Evolutionary conservation across 352 stramenopile genomes (phyloP), one percentile per base, ranked within the genome.

Genomic region (Phytophthora sp.): DNA sequence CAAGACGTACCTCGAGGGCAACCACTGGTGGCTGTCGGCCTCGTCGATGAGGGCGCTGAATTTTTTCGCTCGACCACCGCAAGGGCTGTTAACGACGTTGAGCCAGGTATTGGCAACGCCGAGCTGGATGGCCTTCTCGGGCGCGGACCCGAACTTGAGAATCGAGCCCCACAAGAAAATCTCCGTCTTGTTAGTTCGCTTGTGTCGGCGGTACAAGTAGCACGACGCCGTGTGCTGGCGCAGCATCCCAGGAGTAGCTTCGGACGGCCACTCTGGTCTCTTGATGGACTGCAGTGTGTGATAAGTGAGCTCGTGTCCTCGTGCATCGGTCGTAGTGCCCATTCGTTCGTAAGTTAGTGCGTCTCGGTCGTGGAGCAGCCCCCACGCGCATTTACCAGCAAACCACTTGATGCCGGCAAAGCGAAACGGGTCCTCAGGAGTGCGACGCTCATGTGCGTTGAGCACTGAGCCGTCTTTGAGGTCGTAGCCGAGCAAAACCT

Each of bases 401-500:
- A 77, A 69, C 76, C 73, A 84, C 51, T 82, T 82, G 60, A 84
- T 80, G n/a, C 76, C 76, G 3, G 69, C 69, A 37, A 82, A 84
- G 26, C 62, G 66, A 43, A 69, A 84, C 21, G 76, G 76, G 13
- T 64, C 62, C 1, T 78, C 49, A 0, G 56, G n/a, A 12, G 54
- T 73, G 4, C 66, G 66, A 5, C 62, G 58, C 60, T 78, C 61
- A n/a, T 61, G 69, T 1, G 63, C 69, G 30, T 69, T 60, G 15
- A 84, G 51, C 12, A 82, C 56, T 2, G 52, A 61, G 10, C 55
- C 69, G 24, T 76, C 76, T 12, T 75, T 55, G 9, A 82, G 39
- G 28, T 71, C 54, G 55, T 78, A 68, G 8, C 75, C 66, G 5
- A 80, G 50, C n/a, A 80, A 39, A n/a, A 68, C 35, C 23, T 77